phyloP scores from a whole-genome alignment of 106 monocot species.

The Phalaenopsis equestris region DNA sequence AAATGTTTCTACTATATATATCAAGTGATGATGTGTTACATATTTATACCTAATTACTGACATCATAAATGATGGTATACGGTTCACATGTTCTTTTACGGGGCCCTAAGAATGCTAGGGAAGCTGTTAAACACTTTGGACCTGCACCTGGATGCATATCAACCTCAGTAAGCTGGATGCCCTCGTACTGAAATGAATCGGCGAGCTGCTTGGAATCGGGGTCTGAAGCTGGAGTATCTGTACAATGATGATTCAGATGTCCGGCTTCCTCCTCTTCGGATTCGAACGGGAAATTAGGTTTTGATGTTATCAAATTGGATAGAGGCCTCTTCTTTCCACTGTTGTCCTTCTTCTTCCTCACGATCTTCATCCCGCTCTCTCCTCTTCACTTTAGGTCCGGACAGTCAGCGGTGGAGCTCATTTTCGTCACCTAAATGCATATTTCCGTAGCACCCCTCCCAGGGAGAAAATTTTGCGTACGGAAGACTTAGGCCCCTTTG shows the following conservation, averaged over 20 bases:
- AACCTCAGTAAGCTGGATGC: slow-evolving; percentile 76
- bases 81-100: slow-evolving; percentile 31
- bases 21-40: too few species aligned
- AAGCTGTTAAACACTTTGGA: slow-evolving; percentile 57
- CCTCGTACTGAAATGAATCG: slow-evolving; percentile 38
- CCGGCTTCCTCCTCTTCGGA: slow-evolving; percentile 14
- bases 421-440: too few species aligned
- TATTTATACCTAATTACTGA: too few species aligned
- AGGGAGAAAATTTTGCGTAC: too few species aligned
- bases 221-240: slow-evolving; percentile 2
- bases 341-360: slow-evolving; percentile 47
- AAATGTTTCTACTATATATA: too few species aligned
- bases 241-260: background rate
- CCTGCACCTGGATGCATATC: slow-evolving; percentile 27
- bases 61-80: too few species aligned
- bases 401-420: too few species aligned
- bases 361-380: slow-evolving; percentile 31
- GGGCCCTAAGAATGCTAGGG: slow-evolving; percentile 54
- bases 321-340: slow-evolving; percentile 30
- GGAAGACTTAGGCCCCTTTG: too few species aligned
- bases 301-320: slow-evolving; percentile 4
- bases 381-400: too few species aligned
- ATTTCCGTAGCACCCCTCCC: too few species aligned
- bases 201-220: slow-evolving; percentile 22
- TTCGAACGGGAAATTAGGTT: slow-evolving; percentile 48